These are phyloP conservation scores for Umbelopsis sp. DNA, from an alignment of 192 early-diverging fungal genomes.

Conservation along the genomic window DNA sequence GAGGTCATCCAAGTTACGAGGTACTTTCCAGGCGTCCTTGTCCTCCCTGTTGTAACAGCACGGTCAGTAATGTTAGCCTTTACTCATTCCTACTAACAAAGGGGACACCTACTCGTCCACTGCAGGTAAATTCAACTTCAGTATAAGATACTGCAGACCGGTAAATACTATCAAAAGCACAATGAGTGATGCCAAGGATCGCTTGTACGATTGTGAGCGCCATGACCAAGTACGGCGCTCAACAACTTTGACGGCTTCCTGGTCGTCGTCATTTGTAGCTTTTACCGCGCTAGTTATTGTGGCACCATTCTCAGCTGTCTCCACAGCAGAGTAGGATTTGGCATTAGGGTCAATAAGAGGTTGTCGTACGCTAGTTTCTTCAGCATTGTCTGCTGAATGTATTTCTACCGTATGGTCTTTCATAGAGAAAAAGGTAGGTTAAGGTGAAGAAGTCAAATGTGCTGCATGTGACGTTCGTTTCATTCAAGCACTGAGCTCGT, in stretches of 20 bases:
- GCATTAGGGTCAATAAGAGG: background rate
- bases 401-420: background rate
- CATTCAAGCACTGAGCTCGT: background rate
- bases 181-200: constrained; percentile 32
- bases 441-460: background rate
- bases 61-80: background rate
- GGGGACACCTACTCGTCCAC: constrained; percentile 29
- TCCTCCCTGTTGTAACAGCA: constrained; percentile 40
- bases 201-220: constrained; percentile 31
- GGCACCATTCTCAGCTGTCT: constrained; percentile 8
- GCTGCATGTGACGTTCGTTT: background rate
- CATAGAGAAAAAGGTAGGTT: background rate
- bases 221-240: constrained; percentile 24
- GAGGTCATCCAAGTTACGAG: constrained; percentile 52
- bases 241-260: background rate
- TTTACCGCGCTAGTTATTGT: background rate
- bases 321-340: constrained; percentile 3
- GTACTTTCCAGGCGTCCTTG: constrained; percentile 47
- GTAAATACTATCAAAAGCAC: constrained; percentile 24
- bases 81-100: background rate
- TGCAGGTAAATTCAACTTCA: constrained; percentile 32
- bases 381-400: background rate
- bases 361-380: background rate
- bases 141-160: constrained; percentile 20
- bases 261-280: background rate